A percentile compares a stretch with the other conserved stretches of the same genome.
Conservation (phyloP, 345 rosid genomes). For the Fremontodendron californicum region DNA sequence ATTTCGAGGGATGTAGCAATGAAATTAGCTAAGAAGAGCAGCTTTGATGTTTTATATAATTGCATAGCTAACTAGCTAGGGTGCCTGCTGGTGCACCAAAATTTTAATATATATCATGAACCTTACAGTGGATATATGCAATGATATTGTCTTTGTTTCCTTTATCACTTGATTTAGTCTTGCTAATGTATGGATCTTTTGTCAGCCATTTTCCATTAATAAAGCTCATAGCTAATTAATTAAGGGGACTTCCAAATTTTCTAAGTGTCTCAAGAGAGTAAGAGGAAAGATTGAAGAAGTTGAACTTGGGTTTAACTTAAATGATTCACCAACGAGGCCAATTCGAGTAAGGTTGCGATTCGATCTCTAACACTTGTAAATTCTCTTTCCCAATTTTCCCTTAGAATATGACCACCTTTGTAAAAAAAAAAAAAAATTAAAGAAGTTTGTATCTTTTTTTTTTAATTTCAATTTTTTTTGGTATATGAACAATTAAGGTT, state of each 20-base stretch:
- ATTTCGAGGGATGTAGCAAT: neutral
- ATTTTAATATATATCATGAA: neutral
- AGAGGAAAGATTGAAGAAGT: neutral
- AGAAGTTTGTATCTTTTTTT: too few species aligned
- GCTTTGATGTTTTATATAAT: neutral
- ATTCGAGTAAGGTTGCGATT: too few species aligned
- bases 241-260: neutral
- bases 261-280: neutral
- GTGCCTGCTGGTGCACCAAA: neutral
- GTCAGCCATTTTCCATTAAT: neutral
- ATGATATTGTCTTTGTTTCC: neutral
- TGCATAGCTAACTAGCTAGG: conserved; percentile 1
- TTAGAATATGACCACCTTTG: too few species aligned
- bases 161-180: neutral
- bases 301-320: too few species aligned
- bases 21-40: neutral
- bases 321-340: too few species aligned
- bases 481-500: too few species aligned
- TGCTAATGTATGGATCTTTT: neutral
- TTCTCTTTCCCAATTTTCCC: too few species aligned
- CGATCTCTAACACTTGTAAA: too few species aligned
- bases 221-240: neutral
- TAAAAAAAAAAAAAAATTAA: too few species aligned
- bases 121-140: neutral
- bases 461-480: neutral